Evolutionary conservation across 768 basidiomycete species (phyloP).

Genomic region (Clitopilus hobsonii): DNA sequence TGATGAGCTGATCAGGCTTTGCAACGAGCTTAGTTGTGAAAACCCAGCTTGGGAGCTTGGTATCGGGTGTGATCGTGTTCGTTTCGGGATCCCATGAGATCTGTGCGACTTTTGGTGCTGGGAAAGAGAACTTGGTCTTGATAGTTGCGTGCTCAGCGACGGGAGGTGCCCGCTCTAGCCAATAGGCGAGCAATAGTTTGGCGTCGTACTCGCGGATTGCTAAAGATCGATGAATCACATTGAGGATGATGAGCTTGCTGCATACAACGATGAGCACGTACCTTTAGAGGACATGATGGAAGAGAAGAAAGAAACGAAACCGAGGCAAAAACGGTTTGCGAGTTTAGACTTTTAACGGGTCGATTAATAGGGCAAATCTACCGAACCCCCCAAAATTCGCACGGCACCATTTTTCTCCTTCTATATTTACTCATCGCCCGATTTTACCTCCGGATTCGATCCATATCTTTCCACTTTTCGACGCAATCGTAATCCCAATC

Average conservation of each 20-base stretch:
- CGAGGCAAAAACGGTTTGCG: conserved; percentile 12
- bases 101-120: conserved; percentile 79
- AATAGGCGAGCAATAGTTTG: conserved; percentile 95
- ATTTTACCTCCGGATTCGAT: background rate
- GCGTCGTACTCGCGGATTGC: conserved; percentile 97
- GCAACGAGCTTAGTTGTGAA: conserved; percentile 85
- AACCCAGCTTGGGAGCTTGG: conserved; percentile 73
- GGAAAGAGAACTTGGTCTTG: conserved; percentile 59
- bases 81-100: conserved; percentile 78
- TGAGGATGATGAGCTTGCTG: background rate
- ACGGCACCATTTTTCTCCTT: conserved; percentile 8
- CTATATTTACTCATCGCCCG: background rate
- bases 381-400: conserved; percentile 20
- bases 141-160: conserved; percentile 51
- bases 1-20: conserved; percentile 98
- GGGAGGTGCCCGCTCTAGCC: conserved; percentile 87
- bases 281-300: conserved; percentile 44
- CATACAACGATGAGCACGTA: conserved; percentile 7
- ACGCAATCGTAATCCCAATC: background rate
- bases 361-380: conserved; percentile 11
- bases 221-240: conserved; percentile 12
- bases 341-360: conserved; percentile 9
- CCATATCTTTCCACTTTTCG: background rate
- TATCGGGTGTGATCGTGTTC: conserved; percentile 44
- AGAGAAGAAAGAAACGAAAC: conserved; percentile 14